A percentile compares a stretch with the other conserved stretches of the same genome.
Conservation (phyloP, 108 stramenopile species). For the Aurantiochytrium sp. region DNA sequence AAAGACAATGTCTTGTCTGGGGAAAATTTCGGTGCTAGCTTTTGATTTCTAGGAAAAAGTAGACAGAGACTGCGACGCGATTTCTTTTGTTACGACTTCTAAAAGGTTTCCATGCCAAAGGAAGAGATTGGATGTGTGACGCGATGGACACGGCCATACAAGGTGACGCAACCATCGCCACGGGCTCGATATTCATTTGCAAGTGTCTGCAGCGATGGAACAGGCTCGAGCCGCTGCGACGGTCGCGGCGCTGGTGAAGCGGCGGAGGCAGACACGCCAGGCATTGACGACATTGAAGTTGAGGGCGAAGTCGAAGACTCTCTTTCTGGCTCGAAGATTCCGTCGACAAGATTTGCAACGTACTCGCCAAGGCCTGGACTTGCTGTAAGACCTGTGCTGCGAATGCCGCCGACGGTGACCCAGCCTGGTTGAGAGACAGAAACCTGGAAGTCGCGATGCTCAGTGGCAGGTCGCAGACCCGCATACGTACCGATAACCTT, state of each 20-base stretch:
- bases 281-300: not conserved
- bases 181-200: slow-evolving; percentile 47
- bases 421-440: slow-evolving; percentile 35
- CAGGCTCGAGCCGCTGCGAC: not conserved
- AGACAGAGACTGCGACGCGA: too few relatives aligned
- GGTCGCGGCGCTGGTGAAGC: not conserved
- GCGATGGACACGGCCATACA: slow-evolving; percentile 46
- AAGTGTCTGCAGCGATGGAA: slow-evolving; percentile 48
- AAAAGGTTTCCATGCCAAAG: slow-evolving; percentile 32
- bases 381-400: slow-evolving; percentile 69
- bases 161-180: slow-evolving; percentile 39
- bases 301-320: too few relatives aligned
- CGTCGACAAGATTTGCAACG: slow-evolving; percentile 41
- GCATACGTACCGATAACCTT: slow-evolving; percentile 61
- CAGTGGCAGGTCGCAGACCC: slow-evolving; percentile 66
- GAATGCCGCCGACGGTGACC: slow-evolving; percentile 64
- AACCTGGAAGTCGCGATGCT: slow-evolving; percentile 68
- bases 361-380: slow-evolving; percentile 64
- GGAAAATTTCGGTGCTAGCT: too few relatives aligned
- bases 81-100: not conserved
- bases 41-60: too few relatives aligned
- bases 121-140: slow-evolving; percentile 66
- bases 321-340: slow-evolving; percentile 11
- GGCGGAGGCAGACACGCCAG: not conserved
- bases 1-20: too few relatives aligned